Evolutionary conservation across 108 stramenopile genomes (phyloP), one percentile per base, ranked within the genome.

Genomic region (Cylindrotheca closterium): DNA sequence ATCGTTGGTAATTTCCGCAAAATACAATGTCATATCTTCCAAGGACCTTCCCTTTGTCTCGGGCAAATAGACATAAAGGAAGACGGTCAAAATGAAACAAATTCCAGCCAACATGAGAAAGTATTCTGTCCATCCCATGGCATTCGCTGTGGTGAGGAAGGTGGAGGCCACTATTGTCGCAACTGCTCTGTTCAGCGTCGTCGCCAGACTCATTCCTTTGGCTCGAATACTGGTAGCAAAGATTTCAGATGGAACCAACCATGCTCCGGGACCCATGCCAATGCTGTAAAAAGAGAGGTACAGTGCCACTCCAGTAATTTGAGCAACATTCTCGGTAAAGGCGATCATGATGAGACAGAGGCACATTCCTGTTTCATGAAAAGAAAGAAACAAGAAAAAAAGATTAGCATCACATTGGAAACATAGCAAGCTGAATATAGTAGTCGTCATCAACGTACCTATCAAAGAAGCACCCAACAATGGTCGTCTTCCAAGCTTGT

Each of bases 1-100:
- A 54, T 94, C 92, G 8, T 83, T 86, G 0, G 88, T 88, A 33
- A 94, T 81, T 58, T 89, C 89, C n/a, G 88, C 93, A 78, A 94
- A 92, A 67, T 87, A 90, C 8, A 85, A 51, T 7, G 90, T 73
- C 93, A 94, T 94, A 21, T 90, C 87, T 57, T 94, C 93, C 74
- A 94, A 63, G 5, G 88, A 68, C 3, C 79, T 74, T 1, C 87
- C 88, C 31, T 87, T 92, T 24, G 93, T 94, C 74, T 94, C 93
- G 23, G 93, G 93, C 1, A 94, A 61, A 53, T 65, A 87, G 21
- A 73, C 34, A 61, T 59, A 92, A 32, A 90, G 49, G 68, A 89
- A 94, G 4, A 74, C 68, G 2, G 73, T 55, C 4, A 87, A 73
- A 2, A 89, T 34, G 19, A 81, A 7, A 53, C 79, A 84, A n/a